Conservation (phyloP, 2,329 filamentous ascomycete genomes). For the Amauroascus niger region DNA sequence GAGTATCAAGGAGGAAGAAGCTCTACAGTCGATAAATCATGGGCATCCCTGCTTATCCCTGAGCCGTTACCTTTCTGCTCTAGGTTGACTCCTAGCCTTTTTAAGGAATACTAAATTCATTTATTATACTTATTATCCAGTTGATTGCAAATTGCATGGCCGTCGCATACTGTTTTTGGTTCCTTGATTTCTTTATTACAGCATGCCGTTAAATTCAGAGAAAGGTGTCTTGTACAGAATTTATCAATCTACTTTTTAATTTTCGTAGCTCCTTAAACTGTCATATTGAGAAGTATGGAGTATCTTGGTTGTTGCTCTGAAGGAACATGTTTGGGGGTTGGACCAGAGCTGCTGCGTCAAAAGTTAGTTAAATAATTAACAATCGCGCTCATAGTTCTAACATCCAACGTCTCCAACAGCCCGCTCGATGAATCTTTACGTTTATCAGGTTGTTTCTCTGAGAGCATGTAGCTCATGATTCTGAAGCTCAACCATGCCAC, state of each 20-base stretch:
- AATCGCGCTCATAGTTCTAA: too few relatives aligned
- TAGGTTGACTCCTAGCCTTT: too few relatives aligned
- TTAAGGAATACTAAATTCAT: background rate
- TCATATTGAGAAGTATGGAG: too few relatives aligned
- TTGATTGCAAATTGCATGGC: background rate
- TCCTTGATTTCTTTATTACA: background rate
- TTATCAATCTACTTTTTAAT: background rate
- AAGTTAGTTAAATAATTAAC: too few relatives aligned
- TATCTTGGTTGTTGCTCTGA: too few relatives aligned
- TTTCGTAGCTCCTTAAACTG: background rate
- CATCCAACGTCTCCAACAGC: too few relatives aligned
- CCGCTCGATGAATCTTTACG: too few relatives aligned
- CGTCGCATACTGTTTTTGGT: background rate
- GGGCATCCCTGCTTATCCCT: background rate
- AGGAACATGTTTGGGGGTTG: too few relatives aligned
- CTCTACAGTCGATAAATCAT: background rate
- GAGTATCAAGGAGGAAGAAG: background rate
- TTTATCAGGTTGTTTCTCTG: too few relatives aligned
- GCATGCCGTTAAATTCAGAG: background rate
- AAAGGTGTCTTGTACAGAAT: background rate
- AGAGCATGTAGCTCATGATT: background rate
- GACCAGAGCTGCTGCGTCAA: too few relatives aligned
- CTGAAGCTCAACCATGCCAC: constrained; percentile 9
- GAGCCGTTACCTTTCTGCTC: too few relatives aligned
- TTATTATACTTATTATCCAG: background rate